A percentile compares a stretch with the other conserved stretches of the same genome.
Evolutionary conservation across 1,284 basidiomycete species (phyloP).

Genomic region (Cryptococcus sp.): DNA sequence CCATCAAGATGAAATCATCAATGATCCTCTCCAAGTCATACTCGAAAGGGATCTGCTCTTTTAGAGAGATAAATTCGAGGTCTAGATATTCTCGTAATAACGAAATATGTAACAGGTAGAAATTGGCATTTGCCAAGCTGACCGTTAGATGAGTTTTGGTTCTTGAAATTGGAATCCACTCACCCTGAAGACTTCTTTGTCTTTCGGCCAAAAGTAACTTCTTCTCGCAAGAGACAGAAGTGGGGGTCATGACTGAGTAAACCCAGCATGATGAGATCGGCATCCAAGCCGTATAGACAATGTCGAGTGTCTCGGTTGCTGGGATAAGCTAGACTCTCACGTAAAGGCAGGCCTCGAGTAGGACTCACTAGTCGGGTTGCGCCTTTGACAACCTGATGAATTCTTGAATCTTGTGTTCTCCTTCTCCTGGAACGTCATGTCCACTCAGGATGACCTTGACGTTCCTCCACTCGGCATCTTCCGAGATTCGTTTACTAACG

Average conservation of each 20-base stretch:
- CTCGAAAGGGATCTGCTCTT: conserved; percentile 58
- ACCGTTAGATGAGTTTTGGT: conserved; percentile 1
- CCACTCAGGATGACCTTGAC: conserved; percentile 93
- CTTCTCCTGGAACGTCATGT: conserved; percentile 98
- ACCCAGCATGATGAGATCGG: conserved; percentile 97
- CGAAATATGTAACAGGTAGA: conserved; percentile 91
- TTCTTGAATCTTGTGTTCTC: conserved; percentile 99
- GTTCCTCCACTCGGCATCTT: conserved; percentile 89
- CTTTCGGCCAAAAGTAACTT: conserved; percentile 92
- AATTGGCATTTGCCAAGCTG: conserved; percentile 82
- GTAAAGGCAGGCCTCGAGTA: neutral
- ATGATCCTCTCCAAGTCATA: conserved; percentile 90
- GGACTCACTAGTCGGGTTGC: conserved; percentile 71
- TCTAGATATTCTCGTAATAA: conserved; percentile 96
- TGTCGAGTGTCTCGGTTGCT: conserved; percentile 60
- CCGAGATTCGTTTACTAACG: conserved; percentile 92
- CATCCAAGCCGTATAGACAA: conserved; percentile 96
- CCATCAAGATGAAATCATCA: conserved; percentile 96
- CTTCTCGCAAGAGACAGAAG: conserved; percentile 94
- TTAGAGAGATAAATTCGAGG: conserved; percentile 73
- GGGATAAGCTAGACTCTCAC: no score
- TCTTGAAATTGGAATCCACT: conserved; percentile 24
- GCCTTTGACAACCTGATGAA: conserved; percentile 93
- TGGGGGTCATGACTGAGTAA: conserved; percentile 97
- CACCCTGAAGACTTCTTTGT: conserved; percentile 66